Percentiles rank a stretch among this genome's conserved stretches.
phyloP scores from a whole-genome alignment of 306 rosid species.

The Acacia confusa region DNA sequence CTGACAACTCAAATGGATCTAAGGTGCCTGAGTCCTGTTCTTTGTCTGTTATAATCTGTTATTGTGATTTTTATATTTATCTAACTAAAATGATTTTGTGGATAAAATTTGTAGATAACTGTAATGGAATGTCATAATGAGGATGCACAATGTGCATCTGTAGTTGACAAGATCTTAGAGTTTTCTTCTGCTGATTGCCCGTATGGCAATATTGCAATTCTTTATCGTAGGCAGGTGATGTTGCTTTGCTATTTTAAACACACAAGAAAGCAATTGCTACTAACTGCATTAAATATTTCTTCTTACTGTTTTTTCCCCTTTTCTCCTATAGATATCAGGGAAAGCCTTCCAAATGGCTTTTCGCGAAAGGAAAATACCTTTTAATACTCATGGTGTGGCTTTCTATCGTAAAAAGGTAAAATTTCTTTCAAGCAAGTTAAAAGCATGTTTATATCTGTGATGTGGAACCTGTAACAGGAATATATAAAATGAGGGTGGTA shows the following conservation, averaged over 20 bases:
- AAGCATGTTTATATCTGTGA: slow-evolving; percentile 4
- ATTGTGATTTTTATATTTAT: slow-evolving; percentile 26
- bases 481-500: background rate
- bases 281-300: slow-evolving; percentile 13
- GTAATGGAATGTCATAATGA: slow-evolving; percentile 87
- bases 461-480: background rate
- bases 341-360: slow-evolving; percentile 86
- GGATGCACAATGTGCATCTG: slow-evolving; percentile 84
- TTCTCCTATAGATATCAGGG: slow-evolving; percentile 64
- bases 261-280: slow-evolving; percentile 11
- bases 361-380: slow-evolving; percentile 91
- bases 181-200: slow-evolving; percentile 54
- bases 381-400: slow-evolving; percentile 89
- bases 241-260: slow-evolving; percentile 35
- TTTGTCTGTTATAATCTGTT: slow-evolving; percentile 19
- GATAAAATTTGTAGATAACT: slow-evolving; percentile 51
- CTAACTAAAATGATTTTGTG: slow-evolving; percentile 20
- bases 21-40: slow-evolving; percentile 55
- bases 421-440: slow-evolving; percentile 13
- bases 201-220: slow-evolving; percentile 79
- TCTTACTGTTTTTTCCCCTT: background rate
- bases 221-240: slow-evolving; percentile 93
- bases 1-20: slow-evolving; percentile 85
- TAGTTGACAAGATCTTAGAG: slow-evolving; percentile 86
- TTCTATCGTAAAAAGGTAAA: slow-evolving; percentile 89